These are phyloP conservation scores for Plectosphaerella cucumerina DNA, from an alignment of 2,329 filamentous ascomycete species.

Conservation along the genomic window DNA sequence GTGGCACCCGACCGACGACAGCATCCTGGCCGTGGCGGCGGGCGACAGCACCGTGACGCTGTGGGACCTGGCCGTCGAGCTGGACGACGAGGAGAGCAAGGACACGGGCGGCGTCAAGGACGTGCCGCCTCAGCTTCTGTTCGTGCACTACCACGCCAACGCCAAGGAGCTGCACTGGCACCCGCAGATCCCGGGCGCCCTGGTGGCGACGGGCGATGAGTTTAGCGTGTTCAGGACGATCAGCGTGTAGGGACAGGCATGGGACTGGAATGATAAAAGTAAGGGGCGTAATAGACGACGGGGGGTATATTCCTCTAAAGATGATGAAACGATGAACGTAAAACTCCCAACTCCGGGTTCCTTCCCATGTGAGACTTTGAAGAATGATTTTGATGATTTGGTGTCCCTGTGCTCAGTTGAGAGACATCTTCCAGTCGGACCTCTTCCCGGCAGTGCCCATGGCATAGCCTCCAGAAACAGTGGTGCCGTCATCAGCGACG, in stretches of 20 bases:
- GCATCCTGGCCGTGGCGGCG: conserved; percentile 85
- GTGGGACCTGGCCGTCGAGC: conserved; percentile 94
- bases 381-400: not conserved
- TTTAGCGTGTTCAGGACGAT: conserved; percentile 87
- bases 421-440: conserved; percentile 17
- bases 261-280: too few relatives aligned
- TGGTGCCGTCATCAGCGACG: conserved; percentile 6
- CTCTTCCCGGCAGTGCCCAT: conserved; percentile 6
- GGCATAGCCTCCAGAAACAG: conserved; percentile 14
- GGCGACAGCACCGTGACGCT: conserved; percentile 92
- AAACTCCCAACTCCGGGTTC: not conserved
- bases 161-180: conserved; percentile 98
- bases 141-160: conserved; percentile 93
- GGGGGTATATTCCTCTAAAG: not conserved
- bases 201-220: conserved; percentile 86
- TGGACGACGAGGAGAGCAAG: conserved; percentile 94
- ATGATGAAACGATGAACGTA: too few relatives aligned
- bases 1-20: conserved; percentile 97
- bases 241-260: conserved; percentile 53
- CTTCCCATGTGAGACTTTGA: not conserved
- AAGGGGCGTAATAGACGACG: conserved; percentile 11
- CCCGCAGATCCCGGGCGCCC: conserved; percentile 83
- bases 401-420: conserved; percentile 10
- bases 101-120: conserved; percentile 84
- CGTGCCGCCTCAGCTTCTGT: conserved; percentile 89